Evolutionary conservation across 1,284 basidiomycete genomes (phyloP).

Genomic region (Apiotrichum sp.): DNA sequence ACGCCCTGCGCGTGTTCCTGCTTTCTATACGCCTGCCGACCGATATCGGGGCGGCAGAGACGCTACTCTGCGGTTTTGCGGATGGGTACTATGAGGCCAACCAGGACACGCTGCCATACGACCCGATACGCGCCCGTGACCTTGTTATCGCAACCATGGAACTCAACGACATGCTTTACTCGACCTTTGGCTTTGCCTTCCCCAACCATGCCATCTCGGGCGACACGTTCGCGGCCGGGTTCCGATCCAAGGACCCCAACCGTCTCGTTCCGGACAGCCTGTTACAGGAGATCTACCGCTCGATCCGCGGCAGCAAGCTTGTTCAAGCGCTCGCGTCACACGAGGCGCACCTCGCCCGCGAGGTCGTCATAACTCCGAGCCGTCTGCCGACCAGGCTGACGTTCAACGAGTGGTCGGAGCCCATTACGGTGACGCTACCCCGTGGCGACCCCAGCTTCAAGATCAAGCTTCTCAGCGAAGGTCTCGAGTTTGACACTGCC

Average conservation of each 20-base stretch:
- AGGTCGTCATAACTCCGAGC: constrained; percentile 61
- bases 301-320: constrained; percentile 64
- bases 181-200: constrained; percentile 54
- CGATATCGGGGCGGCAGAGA: constrained; percentile 56
- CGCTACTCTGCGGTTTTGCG: constrained; percentile 62
- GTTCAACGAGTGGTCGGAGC: constrained; percentile 76
- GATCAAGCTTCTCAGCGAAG: constrained; percentile 76
- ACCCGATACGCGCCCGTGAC: constrained; percentile 67
- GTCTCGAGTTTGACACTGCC: constrained; percentile 76
- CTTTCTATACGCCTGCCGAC: constrained; percentile 68
- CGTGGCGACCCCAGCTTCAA: constrained; percentile 68
- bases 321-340: constrained; percentile 60
- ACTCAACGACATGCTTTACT: constrained; percentile 44
- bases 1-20: constrained; percentile 79
- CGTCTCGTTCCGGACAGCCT: constrained; percentile 64
- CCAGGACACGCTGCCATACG: constrained; percentile 64
- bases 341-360: constrained; percentile 18
- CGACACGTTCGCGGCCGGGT: constrained; percentile 72
- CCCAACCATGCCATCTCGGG: constrained; percentile 57
- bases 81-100: constrained; percentile 88
- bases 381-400: constrained; percentile 69
- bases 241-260: constrained; percentile 65
- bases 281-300: constrained; percentile 68
- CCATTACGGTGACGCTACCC: constrained; percentile 73
- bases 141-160: constrained; percentile 80